A percentile compares a stretch with the other conserved stretches of the same genome.
These are phyloP conservation scores for Blastobotrys robertii DNA, from an alignment of 805 yeast genomes.

Conservation along the genomic window DNA sequence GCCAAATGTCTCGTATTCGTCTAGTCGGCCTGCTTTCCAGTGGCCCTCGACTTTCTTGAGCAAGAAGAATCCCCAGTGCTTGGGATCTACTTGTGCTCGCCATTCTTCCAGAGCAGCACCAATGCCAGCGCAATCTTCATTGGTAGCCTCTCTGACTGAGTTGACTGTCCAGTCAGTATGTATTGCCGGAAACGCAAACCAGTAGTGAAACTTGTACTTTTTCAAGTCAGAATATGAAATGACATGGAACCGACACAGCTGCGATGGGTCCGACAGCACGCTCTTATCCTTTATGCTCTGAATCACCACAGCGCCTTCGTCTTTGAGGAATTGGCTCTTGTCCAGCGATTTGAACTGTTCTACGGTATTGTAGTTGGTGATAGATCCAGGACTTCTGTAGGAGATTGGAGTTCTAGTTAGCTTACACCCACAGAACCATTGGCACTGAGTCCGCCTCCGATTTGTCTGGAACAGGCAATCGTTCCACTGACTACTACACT, in stretches of 20 bases:
- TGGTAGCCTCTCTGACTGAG: background rate
- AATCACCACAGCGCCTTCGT: constrained; percentile 28
- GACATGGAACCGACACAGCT: constrained; percentile 37
- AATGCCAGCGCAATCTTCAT: background rate
- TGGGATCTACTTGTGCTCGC: constrained; percentile 7
- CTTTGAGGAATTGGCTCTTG: constrained; percentile 47
- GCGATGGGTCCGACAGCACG: constrained; percentile 32
- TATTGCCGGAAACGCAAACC: constrained; percentile 76
- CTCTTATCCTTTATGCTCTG: constrained; percentile 27
- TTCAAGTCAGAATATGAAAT: constrained; percentile 82
- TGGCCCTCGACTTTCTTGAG: constrained; percentile 11
- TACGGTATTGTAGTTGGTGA: constrained; percentile 66
- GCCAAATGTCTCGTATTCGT: constrained; percentile 16
- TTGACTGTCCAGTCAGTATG: constrained; percentile 40
- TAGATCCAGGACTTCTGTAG: constrained; percentile 32
- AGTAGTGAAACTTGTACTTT: constrained; percentile 76
- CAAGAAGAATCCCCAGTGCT: constrained; percentile 24
- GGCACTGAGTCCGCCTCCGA: no score
- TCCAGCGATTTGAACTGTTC: constrained; percentile 72
- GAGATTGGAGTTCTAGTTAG: constrained; percentile 7
- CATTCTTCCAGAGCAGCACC: constrained; percentile 8
- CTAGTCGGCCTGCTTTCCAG: constrained; percentile 12
- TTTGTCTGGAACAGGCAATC: no score
- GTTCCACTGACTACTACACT: no score
- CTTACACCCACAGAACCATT: no score